Evolutionary conservation across 2,329 filamentous ascomycete genomes (phyloP).

Genomic region (Catunica adiposa): DNA sequence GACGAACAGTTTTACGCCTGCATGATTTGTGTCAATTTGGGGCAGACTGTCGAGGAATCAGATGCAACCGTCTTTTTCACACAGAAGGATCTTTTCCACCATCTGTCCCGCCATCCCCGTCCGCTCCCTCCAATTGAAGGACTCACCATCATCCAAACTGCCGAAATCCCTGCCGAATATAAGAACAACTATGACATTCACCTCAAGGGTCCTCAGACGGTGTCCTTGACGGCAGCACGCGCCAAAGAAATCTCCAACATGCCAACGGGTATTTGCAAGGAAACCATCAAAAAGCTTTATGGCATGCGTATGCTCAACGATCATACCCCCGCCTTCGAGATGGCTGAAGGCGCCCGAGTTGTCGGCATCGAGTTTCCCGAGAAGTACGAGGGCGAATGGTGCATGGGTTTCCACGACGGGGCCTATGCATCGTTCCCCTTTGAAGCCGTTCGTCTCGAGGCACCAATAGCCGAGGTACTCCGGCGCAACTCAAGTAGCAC

Average conservation of each 20-base stretch:
- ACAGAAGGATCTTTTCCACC: slow-evolving; percentile 34
- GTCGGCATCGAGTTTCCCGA: slow-evolving; percentile 34
- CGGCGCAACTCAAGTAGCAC: slow-evolving; percentile 28
- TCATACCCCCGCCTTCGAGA: slow-evolving; percentile 29
- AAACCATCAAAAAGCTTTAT: slow-evolving; percentile 31
- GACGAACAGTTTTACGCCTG: slow-evolving; percentile 40
- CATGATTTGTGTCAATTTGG: slow-evolving; percentile 35
- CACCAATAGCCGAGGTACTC: slow-evolving; percentile 28
- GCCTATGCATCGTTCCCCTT: slow-evolving; percentile 32
- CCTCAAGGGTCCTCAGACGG: slow-evolving; percentile 25
- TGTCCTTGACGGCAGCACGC: slow-evolving; percentile 28
- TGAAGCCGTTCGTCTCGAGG: slow-evolving; percentile 31
- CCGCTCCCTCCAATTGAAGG: slow-evolving; percentile 34
- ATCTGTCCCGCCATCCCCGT: slow-evolving; percentile 36
- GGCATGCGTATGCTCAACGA: slow-evolving; percentile 31
- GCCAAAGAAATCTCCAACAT: slow-evolving; percentile 25
- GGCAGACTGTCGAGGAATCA: slow-evolving; percentile 34
- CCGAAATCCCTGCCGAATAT: slow-evolving; percentile 24
- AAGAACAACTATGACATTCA: slow-evolving; percentile 38
- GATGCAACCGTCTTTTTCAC: slow-evolving; percentile 42
- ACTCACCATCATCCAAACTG: slow-evolving; percentile 31
- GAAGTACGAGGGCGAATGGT: slow-evolving; percentile 39
- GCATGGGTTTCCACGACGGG: slow-evolving; percentile 40
- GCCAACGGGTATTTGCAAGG: slow-evolving; percentile 29
- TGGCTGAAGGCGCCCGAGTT: slow-evolving; percentile 32